phyloP scores from a whole-genome alignment of 495 filamentous ascomycete genomes.

The Penicillium crystallinum region DNA sequence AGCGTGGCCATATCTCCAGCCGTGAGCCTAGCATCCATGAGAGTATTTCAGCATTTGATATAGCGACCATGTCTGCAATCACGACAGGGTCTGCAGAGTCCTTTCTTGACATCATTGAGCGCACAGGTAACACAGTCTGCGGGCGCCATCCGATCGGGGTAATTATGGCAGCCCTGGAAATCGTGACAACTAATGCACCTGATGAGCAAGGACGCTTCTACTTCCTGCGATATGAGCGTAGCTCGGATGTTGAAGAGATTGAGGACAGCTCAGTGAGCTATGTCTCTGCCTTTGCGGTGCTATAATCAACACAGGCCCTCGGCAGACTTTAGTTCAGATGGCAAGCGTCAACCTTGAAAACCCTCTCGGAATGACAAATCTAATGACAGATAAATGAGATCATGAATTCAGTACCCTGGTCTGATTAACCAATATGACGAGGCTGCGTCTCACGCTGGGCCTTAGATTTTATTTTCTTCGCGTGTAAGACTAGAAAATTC shows the following conservation, averaged over 20 bases:
- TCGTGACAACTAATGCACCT: conserved; percentile 30
- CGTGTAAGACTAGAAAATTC: no score
- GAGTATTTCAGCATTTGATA: conserved; percentile 77
- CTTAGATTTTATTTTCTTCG: no score
- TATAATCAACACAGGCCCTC: conserved; percentile 14
- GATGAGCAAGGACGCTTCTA: conserved; percentile 60
- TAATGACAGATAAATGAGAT: neutral
- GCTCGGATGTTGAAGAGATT: conserved; percentile 64
- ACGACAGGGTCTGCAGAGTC: conserved; percentile 62
- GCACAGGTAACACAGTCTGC: conserved; percentile 89
- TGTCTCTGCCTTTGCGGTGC: conserved; percentile 47
- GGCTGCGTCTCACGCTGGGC: no score
- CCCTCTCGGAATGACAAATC: neutral
- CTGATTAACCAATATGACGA: no score
- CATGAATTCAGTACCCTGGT: no score
- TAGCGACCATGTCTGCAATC: conserved; percentile 75
- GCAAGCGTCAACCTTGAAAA: neutral
- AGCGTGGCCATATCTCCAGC: conserved; percentile 33
- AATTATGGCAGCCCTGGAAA: conserved; percentile 81
- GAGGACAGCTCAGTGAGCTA: conserved; percentile 93
- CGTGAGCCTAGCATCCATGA: conserved; percentile 65
- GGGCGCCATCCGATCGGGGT: conserved; percentile 95
- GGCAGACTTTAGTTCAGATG: neutral
- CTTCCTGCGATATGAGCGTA: conserved; percentile 89
- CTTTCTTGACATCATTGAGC: conserved; percentile 62